phyloP scores from a whole-genome alignment of 2,329 filamentous ascomycete species.

The Dothiorella sarmentorum region DNA sequence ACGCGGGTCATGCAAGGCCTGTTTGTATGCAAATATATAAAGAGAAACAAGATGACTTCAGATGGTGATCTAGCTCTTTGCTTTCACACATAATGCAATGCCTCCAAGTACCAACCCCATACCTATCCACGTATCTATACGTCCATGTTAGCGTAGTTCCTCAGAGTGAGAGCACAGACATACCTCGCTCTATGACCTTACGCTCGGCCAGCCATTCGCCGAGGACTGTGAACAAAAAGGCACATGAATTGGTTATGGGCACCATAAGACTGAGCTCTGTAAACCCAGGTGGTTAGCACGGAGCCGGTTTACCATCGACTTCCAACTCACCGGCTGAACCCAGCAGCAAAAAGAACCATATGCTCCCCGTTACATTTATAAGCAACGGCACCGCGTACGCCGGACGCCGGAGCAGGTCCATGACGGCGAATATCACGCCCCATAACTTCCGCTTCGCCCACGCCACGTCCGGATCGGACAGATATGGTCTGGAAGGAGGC shows the following conservation, averaged over 20 bases:
- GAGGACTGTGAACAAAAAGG: slow-evolving; percentile 92
- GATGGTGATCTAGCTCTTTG: slow-evolving; percentile 34
- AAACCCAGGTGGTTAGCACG: not conserved
- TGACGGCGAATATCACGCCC: slow-evolving; percentile 67
- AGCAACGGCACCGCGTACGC: slow-evolving; percentile 80
- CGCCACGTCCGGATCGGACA: slow-evolving; percentile 34
- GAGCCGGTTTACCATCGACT: not conserved
- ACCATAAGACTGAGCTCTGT: slow-evolving; percentile 88
- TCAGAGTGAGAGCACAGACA: slow-evolving; percentile 27
- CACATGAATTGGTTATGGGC: slow-evolving; percentile 89
- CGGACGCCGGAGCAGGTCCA: slow-evolving; percentile 76
- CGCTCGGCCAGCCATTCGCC: slow-evolving; percentile 94
- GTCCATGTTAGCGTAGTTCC: slow-evolving; percentile 17
- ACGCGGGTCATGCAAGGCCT: not conserved
- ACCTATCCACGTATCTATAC: slow-evolving; percentile 73
- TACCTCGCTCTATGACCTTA: slow-evolving; percentile 82
- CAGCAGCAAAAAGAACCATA: slow-evolving; percentile 96
- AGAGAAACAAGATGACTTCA: not conserved
- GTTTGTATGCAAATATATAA: not conserved
- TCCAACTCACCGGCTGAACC: slow-evolving; percentile 74
- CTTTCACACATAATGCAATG: slow-evolving; percentile 77
- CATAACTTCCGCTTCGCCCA: slow-evolving; percentile 62
- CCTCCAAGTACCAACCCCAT: slow-evolving; percentile 76
- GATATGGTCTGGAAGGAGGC: slow-evolving; percentile 41
- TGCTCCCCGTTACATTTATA: slow-evolving; percentile 84